Evolutionary conservation across 345 rosid species (phyloP), one percentile per base, ranked within the genome.

Genomic region (Salix exigua): DNA sequence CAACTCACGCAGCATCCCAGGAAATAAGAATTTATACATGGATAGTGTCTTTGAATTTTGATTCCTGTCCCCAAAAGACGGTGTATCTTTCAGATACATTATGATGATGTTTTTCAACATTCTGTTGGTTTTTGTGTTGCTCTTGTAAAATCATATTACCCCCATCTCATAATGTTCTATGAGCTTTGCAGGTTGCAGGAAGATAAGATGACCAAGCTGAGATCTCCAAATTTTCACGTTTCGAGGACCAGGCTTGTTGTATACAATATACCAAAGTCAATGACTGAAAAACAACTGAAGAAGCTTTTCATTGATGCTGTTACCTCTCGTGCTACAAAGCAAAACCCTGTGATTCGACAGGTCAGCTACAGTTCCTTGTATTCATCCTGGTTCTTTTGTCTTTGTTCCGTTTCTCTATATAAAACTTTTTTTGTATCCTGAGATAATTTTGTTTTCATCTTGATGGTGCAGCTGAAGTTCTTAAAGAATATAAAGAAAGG

Each of bases 211-310:
- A 86, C 86, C 26, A 96, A 89, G 87, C 99, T 96, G 77, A 88
- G 83, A 76, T 96, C 99, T 76, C 99, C 94, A 8, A 96, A 96
- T 79, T 93, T 92, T 73, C 99, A 92, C 79, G 96, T 93, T 48
- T 91, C 98, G 60, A 88, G 83, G 86, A 96, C 89, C 33, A 84
- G 99, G 80, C 88, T 96, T 75, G 81, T 92, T 66, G 82, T 96
- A 46, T 90, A 92, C 85, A 96, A 96, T 85, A 80, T 96, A 46
- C 99, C 99, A 6, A 94, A 91, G 77, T 85, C 92, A 58, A 85
- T 92, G 94, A 72, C 89, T 21, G 95, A 88, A 73, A 87, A 85
- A 67, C 89, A 86, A 71, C 89, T 96, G 64, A 87, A 84, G 76
- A 88, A 85, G 78, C 91, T 93, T 64, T 91, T 88, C 79, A 76